phyloP scores from a whole-genome alignment of 2,329 filamentous ascomycete genomes.

The Colletotrichum brevisporum region DNA sequence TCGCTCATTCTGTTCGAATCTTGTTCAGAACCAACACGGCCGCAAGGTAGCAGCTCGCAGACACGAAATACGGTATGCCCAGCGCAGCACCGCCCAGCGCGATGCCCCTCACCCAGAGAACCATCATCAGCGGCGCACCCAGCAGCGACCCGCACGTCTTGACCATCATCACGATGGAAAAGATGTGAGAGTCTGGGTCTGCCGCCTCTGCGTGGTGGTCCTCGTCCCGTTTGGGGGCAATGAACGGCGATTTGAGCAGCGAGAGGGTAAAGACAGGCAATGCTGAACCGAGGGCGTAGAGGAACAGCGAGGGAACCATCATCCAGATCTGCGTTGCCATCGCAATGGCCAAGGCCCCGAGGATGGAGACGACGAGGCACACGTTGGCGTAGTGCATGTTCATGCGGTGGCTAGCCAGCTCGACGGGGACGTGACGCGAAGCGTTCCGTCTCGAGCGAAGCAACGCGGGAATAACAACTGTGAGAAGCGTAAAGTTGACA shows the following conservation, averaged over 20 bases:
- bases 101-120: conserved; percentile 62
- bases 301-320: conserved; percentile 58
- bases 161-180: conserved; percentile 66
- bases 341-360: conserved; percentile 60
- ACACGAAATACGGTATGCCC: conserved; percentile 58
- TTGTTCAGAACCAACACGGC: conserved; percentile 51
- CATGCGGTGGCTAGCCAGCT: conserved; percentile 46
- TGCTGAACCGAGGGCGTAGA: conserved; percentile 64
- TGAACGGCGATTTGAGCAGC: conserved; percentile 59
- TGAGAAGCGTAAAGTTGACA: conserved; percentile 62
- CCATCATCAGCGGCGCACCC: conserved; percentile 62
- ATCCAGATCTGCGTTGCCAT: conserved; percentile 55
- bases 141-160: conserved; percentile 63
- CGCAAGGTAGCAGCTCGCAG: conserved; percentile 53
- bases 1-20: background rate
- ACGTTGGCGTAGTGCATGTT: conserved; percentile 53
- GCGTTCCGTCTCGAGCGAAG: conserved; percentile 44
- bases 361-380: conserved; percentile 50
- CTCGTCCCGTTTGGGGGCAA: conserved; percentile 44
- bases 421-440: conserved; percentile 39
- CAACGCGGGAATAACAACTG: conserved; percentile 56
- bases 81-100: conserved; percentile 48
- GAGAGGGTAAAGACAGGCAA: conserved; percentile 65
- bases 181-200: conserved; percentile 57
- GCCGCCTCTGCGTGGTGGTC: background rate